Evolutionary conservation across 2,329 filamentous ascomycete species (phyloP).

Genomic region (Alternaria dauci): DNA sequence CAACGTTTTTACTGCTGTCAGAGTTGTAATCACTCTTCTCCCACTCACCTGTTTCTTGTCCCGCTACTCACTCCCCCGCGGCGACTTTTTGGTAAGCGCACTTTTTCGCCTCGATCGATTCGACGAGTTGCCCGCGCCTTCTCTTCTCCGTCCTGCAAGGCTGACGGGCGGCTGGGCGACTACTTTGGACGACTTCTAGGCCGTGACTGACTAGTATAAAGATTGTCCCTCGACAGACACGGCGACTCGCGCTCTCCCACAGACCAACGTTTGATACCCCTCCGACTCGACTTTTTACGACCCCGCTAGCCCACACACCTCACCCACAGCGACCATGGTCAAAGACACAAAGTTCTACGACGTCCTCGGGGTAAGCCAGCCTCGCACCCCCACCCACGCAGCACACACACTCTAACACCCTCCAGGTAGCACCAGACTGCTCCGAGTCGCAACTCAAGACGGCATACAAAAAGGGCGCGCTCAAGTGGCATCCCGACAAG

Average conservation of each 20-base stretch:
- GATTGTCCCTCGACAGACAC: not conserved
- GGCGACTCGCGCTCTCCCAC: conserved; percentile 14
- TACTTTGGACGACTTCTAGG: conserved; percentile 14
- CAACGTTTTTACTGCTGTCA: conserved; percentile 5
- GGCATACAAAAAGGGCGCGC: conserved; percentile 82
- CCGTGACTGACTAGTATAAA: conserved; percentile 29
- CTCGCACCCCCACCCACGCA: conserved; percentile 19
- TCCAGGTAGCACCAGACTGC: conserved; percentile 77
- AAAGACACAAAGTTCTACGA: conserved; percentile 85
- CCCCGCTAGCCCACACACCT: conserved; percentile 33
- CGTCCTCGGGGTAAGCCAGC: conserved; percentile 71
- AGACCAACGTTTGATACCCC: conserved; percentile 11
- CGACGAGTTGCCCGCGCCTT: conserved; percentile 18
- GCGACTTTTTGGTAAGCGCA: conserved; percentile 30
- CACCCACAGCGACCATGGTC: conserved; percentile 66
- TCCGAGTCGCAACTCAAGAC: conserved; percentile 90
- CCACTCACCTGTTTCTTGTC: not conserved
- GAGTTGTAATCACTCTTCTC: conserved; percentile 16
- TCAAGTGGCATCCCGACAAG: conserved; percentile 93
- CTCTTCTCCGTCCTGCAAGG: conserved; percentile 18
- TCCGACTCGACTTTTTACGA: conserved; percentile 31
- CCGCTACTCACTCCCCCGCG: conserved; percentile 7
- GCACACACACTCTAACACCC: conserved; percentile 20
- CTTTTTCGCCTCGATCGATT: conserved; percentile 14
- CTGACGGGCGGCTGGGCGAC: conserved; percentile 25